Evolutionary conservation across 2,329 filamentous ascomycete genomes (phyloP), one percentile per base, ranked within the genome.

Genomic region (Phaeosphaeria sp.): DNA sequence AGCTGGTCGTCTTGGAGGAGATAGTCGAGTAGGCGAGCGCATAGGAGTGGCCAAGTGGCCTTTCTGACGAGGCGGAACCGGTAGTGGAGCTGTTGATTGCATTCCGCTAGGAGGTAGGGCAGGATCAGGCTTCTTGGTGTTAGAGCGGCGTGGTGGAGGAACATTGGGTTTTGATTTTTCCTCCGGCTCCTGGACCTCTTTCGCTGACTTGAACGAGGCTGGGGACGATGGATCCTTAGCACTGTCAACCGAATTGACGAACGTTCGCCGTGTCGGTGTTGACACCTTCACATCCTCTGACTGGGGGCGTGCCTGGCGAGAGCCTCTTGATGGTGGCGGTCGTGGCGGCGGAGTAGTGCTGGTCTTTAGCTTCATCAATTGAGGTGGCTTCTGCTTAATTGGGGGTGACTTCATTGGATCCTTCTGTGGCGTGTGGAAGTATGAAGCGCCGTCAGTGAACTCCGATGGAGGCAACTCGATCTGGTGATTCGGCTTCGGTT

Each of bases 111-210:
- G 30, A 30, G 54, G 36, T 1, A 59, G 56, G 6, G 43, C 50
- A 6, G 58, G 36, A 6, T 65, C 62, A 10, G 51, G 23, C 27
- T 64, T 65, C 7, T 56, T 58, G 1, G 63, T 60, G 4, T 60
- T 63, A 1, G 71, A 73, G 39, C 77, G 71, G 23, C 75, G 72
- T 22, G 76, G 74, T n/a, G 76, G 76, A 42, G 77, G 75, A 3
- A 77, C 46, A 15, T 43, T 56, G 18, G 75, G 76, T 52, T 73
- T 78, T 20, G 52, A 46, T 22, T 69, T 76, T 30, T 66, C 65
- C 1, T 68, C 63, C 21, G 69, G 67, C 6, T 71, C 69, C 54
- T 75, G 70, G 17, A 71, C 69, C 54, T 77, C 75, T 23, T 65
- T 71, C 1, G 76, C 75, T 22, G 75, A 77, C 36, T 70, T 69